These are phyloP conservation scores for Deuterostichococcus epilithicus DNA, from an alignment of 139 green algal species.

Conservation along the genomic window DNA sequence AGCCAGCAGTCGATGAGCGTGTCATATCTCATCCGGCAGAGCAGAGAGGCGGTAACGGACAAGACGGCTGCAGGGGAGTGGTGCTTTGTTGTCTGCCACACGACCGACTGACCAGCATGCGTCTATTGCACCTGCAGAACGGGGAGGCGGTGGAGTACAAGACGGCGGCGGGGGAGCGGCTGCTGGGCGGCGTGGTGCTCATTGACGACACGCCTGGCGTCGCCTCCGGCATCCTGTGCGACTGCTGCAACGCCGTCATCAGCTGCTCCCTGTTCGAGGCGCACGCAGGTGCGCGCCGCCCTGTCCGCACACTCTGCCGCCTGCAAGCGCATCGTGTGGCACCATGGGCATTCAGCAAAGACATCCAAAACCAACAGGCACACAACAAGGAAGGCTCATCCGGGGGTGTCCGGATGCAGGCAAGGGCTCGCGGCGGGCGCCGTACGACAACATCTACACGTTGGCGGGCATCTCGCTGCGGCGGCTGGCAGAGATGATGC, in stretches of 20 bases:
- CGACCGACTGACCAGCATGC: no score
- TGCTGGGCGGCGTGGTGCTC: conserved; percentile 57
- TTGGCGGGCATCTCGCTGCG: conserved; percentile 55
- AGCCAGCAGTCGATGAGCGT: no score
- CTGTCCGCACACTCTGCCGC: no score
- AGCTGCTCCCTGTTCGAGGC: conserved; percentile 80
- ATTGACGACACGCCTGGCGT: conserved; percentile 27
- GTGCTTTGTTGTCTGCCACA: no score
- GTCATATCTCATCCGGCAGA: no score
- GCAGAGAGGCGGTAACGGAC: no score
- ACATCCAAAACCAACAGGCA: conserved; percentile 12
- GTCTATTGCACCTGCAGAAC: conserved; percentile 17
- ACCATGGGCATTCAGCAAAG: no score
- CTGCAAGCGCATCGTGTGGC: no score
- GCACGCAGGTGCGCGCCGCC: conserved; percentile 54
- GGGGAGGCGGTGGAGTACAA: conserved; percentile 38
- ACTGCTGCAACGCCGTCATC: conserved; percentile 73
- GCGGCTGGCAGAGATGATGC: conserved; percentile 29
- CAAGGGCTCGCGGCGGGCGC: conserved; percentile 44
- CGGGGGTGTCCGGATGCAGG: no score
- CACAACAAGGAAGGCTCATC: conserved; percentile 30
- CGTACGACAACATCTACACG: conserved; percentile 79
- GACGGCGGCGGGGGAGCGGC: conserved; percentile 36
- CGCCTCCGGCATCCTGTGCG: conserved; percentile 73
- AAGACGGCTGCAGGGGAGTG: no score